Evolutionary conservation across 2,329 filamentous ascomycete genomes (phyloP), one percentile per base, ranked within the genome.

Genomic region (Fusarium vanettenii): DNA sequence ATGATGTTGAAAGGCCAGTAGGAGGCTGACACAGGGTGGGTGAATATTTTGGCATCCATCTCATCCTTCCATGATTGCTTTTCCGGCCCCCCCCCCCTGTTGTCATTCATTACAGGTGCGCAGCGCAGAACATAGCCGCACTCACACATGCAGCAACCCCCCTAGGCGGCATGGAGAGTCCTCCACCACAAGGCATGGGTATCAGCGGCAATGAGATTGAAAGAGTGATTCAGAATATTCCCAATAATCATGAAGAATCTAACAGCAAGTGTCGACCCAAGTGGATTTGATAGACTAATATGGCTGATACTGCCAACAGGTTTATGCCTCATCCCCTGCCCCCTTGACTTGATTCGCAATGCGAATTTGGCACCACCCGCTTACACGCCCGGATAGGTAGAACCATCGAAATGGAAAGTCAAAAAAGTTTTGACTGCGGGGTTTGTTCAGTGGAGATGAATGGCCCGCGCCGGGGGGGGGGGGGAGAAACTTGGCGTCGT

Each of bases 381-480:
- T 57, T 39, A 63, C 31, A 43, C 55, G 29, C 29, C 29, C 29
- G 29, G 29, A 31, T 31, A 31, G 39, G 31, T 48, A 64, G 41
- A 41, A 60, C 52, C 63, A 61, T 45, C 20, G 43, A 45, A 45
- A 29, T 29, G 25, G 27, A 29, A 52, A 52, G 48, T 52, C 48
- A 52, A 52, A 52, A 52, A 70, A 74, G 22, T 69, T 72, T 72
- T 72, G 69, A 76, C 74, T 79, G 77, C 77, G 77, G 77, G 77
- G 77, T 76, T 48, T 29, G 22, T 5, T 6, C 29, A 29, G 67
- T 75, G 72, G 67, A 64, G 60, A 59, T 66, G 43, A 69, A 71
- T 65, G 39, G 57, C 56, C 66, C 71, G 68, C 61, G 65, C 72
- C 65, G 73, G 76, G 73, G 76, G 48, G 76, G 73, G 76, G 48